These are phyloP conservation scores for Komagataea norvegica DNA, from an alignment of 1,139 yeast genomes.

Conservation along the genomic window DNA sequence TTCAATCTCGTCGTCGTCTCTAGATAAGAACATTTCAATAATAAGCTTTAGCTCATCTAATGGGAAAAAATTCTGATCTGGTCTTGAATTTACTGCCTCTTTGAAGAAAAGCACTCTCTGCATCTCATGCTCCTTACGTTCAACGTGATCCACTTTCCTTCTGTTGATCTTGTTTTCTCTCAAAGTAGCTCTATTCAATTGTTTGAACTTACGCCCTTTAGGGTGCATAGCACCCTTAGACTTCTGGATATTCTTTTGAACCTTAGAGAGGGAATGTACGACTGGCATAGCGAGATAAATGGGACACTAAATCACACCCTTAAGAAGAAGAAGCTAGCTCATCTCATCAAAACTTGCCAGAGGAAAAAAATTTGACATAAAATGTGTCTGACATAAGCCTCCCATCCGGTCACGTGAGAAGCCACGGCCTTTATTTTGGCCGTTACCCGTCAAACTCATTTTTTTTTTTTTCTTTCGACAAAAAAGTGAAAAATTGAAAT, in stretches of 20 bases:
- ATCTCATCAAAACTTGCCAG: conserved; percentile 5
- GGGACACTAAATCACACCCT: too few species aligned
- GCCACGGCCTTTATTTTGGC: too few species aligned
- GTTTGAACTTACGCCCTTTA: conserved; percentile 82
- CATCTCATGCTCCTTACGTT: conserved; percentile 55
- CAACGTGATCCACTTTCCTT: conserved; percentile 51
- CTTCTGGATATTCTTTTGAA: conserved; percentile 57
- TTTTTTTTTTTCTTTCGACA: conserved; percentile 4
- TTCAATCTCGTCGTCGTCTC: conserved; percentile 71
- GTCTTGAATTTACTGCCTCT: conserved; percentile 48
- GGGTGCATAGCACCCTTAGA: conserved; percentile 70
- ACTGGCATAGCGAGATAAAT: conserved; percentile 62
- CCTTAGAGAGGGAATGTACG: conserved; percentile 68
- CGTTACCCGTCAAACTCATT: not conserved
- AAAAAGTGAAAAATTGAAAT: not conserved
- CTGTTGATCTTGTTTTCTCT: conserved; percentile 67
- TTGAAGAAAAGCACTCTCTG: conserved; percentile 60
- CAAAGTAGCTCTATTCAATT: conserved; percentile 77
- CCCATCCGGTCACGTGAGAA: not conserved
- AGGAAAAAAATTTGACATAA: conserved; percentile 7
- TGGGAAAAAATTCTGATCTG: conserved; percentile 40
- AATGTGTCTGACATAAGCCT: not conserved
- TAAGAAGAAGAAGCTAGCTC: too few species aligned
- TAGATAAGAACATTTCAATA: conserved; percentile 56
- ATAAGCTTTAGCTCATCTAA: conserved; percentile 56